phyloP scores from a whole-genome alignment of 768 basidiomycete species.

The Xanthoconium purpureum region DNA sequence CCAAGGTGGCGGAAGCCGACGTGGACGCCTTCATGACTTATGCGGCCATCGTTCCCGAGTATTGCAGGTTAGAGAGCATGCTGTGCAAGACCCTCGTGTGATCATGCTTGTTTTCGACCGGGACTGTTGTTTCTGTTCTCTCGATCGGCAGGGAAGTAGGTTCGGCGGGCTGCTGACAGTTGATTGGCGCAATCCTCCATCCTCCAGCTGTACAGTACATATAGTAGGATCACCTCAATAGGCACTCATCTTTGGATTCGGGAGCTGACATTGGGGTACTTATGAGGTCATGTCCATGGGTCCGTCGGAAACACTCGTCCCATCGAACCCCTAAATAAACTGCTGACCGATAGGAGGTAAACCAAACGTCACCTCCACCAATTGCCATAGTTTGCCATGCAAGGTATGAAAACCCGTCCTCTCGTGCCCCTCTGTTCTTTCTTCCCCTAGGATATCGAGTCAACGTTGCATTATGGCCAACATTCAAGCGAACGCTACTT shows the following conservation, averaged over 20 bases:
- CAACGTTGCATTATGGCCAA: conserved; percentile 12
- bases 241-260: not conserved
- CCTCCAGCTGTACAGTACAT: conserved; percentile 13
- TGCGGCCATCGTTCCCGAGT: conserved; percentile 83
- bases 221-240: conserved; percentile 16
- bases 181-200: not conserved
- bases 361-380: no score
- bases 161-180: not conserved
- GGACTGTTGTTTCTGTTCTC: not conserved
- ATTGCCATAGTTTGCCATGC: no score
- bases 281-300: no score
- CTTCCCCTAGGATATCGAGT: not conserved
- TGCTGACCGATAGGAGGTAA: not conserved
- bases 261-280: no score
- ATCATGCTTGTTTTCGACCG: not conserved
- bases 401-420: not conserved
- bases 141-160: not conserved
- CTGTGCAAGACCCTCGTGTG: conserved; percentile 60
- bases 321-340: no score
- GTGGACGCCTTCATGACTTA: conserved; percentile 83
- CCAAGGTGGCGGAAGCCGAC: conserved; percentile 82
- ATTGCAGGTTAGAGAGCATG: conserved; percentile 75
- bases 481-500: conserved; percentile 37
- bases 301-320: no score
- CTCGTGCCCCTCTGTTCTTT: not conserved